Evolutionary conservation across 371 early-diverging fungal genomes (phyloP).

Genomic region (Syncephalastrum sp.): DNA sequence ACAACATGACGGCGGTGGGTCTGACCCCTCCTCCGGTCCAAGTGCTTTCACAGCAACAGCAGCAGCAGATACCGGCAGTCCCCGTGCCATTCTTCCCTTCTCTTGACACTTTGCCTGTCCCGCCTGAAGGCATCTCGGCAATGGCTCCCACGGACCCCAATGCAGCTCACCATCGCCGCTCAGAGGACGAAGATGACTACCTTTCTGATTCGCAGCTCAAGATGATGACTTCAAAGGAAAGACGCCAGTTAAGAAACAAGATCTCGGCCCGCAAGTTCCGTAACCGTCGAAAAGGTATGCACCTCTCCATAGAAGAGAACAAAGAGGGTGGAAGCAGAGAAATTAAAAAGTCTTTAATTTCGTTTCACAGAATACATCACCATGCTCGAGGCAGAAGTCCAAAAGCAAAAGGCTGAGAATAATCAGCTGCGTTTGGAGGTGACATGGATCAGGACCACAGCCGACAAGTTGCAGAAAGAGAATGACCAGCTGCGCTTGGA

Average conservation of each 20-base stretch:
- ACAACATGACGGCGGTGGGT: too few species aligned
- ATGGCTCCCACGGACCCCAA: too few species aligned
- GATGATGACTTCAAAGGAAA: constrained; percentile 76
- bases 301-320: neutral
- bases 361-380: constrained; percentile 67
- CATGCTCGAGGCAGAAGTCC: constrained; percentile 61
- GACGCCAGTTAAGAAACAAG: constrained; percentile 87
- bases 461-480: constrained; percentile 31
- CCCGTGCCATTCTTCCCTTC: too few species aligned
- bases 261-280: constrained; percentile 91
- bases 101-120: too few species aligned
- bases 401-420: constrained; percentile 54
- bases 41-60: neutral
- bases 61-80: too few species aligned
- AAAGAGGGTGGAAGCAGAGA: neutral
- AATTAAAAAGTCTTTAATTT: constrained; percentile 15
- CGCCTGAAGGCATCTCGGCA: too few species aligned
- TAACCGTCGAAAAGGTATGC: constrained; percentile 80
- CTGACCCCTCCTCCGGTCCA: too few species aligned
- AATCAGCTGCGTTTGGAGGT: constrained; percentile 54
- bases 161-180: neutral
- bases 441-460: constrained; percentile 29
- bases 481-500: constrained; percentile 38
- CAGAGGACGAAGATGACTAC: constrained; percentile 20
- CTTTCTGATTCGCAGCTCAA: constrained; percentile 45